Conservation (phyloP, 805 yeast species). For the Candida boleticola region DNA sequence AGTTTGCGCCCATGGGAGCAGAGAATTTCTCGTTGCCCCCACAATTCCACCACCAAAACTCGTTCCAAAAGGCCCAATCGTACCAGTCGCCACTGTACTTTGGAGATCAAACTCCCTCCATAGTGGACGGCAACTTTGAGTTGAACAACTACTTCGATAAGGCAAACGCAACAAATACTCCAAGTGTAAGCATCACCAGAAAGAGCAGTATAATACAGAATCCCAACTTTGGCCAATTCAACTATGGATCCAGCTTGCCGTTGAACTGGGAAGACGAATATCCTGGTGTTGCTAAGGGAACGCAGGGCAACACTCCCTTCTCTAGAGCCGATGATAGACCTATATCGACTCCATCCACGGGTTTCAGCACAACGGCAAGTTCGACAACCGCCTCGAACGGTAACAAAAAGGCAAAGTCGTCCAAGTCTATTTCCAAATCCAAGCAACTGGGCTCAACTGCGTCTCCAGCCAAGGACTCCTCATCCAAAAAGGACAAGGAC, state of each 20-base stretch:
- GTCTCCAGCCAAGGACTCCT: neutral
- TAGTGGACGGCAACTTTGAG: slow-evolving; percentile 1
- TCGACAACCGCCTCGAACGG: neutral
- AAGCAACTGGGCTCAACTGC: neutral
- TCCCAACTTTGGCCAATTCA: neutral
- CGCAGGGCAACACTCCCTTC: neutral
- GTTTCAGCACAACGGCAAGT: neutral
- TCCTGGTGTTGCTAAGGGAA: neutral
- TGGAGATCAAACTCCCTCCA: neutral
- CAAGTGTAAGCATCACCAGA: neutral
- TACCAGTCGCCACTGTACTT: slow-evolving; percentile 3
- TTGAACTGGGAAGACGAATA: slow-evolving; percentile 2
- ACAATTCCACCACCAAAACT: slow-evolving; percentile 8
- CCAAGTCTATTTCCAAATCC: neutral
- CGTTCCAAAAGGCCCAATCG: slow-evolving; percentile 4
- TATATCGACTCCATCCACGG: neutral
- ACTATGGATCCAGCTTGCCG: slow-evolving; percentile 1
- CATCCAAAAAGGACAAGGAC: slow-evolving; percentile 4
- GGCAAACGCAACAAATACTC: neutral
- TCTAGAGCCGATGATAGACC: neutral
- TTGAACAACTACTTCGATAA: slow-evolving; percentile 1
- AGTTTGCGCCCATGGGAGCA: slow-evolving; percentile 4
- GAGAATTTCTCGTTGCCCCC: slow-evolving; percentile 6
- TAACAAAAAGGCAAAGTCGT: neutral
- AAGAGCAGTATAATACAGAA: neutral